Evolutionary conservation across 441 rosid genomes (phyloP).

Genomic region (Biscutella laevigata): DNA sequence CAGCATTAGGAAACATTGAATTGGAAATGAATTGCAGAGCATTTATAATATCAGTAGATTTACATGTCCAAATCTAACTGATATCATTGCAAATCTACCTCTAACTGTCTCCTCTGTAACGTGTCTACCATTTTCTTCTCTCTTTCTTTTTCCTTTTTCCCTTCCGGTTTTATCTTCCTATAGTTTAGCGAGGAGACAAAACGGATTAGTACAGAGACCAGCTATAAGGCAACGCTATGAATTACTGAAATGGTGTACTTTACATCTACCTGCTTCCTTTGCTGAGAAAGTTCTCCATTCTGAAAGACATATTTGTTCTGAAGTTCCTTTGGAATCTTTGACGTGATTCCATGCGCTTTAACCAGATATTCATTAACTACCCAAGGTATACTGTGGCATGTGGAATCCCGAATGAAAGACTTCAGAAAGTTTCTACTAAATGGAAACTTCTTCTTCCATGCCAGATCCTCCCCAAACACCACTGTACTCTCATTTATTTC

Average conservation of each 20-base stretch:
- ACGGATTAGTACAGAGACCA: conserved; percentile 11
- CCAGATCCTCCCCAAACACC: conserved; percentile 52
- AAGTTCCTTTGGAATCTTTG: conserved; percentile 57
- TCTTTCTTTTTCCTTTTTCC: conserved; percentile 52
- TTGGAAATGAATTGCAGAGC: conserved; percentile 9
- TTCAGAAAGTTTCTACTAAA: conserved; percentile 67
- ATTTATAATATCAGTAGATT: too few relatives aligned
- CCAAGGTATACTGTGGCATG: conserved; percentile 83
- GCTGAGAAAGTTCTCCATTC: conserved; percentile 59
- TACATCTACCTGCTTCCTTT: conserved; percentile 33
- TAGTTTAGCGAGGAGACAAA: conserved; percentile 12
- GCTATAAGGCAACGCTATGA: conserved; percentile 7
- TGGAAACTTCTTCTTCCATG: conserved; percentile 69
- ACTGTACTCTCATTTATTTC: conserved; percentile 40
- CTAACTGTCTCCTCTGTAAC: conserved; percentile 23
- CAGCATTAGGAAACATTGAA: neutral
- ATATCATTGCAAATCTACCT: conserved; percentile 34
- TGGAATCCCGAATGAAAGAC: conserved; percentile 89
- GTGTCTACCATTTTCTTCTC: conserved; percentile 36
- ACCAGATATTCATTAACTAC: conserved; percentile 67
- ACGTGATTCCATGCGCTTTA: conserved; percentile 54
- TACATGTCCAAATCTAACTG: too few relatives aligned
- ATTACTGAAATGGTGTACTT: conserved; percentile 18
- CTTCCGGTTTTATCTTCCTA: conserved; percentile 47
- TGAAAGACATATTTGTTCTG: conserved; percentile 42